These are phyloP conservation scores for Chrysanthemum lavandulifolium DNA, from an alignment of 129 eudicot genomes.

Conservation along the genomic window DNA sequence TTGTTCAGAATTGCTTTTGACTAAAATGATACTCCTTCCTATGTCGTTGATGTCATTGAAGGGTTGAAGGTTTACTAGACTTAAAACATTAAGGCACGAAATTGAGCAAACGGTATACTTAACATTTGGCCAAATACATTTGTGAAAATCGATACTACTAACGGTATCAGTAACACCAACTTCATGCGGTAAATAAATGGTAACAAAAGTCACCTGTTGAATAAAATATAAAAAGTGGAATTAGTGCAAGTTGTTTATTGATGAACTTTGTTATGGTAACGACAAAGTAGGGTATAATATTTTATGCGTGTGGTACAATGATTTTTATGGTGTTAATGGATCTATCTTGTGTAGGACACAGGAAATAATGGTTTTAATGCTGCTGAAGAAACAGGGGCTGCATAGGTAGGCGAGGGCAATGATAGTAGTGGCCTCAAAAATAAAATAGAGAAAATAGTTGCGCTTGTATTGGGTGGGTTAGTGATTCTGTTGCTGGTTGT, in stretches of 20 bases:
- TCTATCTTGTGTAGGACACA: background rate
- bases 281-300: conserved; percentile 21
- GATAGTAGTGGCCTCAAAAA: conserved; percentile 36
- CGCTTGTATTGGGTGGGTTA: conserved; percentile 80
- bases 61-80: too few relatives aligned
- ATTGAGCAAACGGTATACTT: too few relatives aligned
- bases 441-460: conserved; percentile 69
- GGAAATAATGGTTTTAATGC: background rate
- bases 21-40: too few relatives aligned
- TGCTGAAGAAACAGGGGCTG: conserved; percentile 23
- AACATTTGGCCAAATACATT: too few relatives aligned
- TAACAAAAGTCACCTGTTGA: conserved; percentile 27
- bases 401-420: conserved; percentile 24
- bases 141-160: too few relatives aligned
- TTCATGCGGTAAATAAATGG: background rate
- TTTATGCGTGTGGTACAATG: background rate
- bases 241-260: background rate
- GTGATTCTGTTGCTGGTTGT: conserved; percentile 57
- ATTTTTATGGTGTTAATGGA: background rate
- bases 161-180: too few relatives aligned
- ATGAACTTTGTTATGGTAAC: conserved; percentile 7
- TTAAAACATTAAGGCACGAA: too few relatives aligned
- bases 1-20: too few relatives aligned
- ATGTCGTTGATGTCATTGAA: too few relatives aligned
- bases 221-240: conserved; percentile 10